Base-by-base conservation (phyloP, 2,329 filamentous ascomycete genomes). In the Nemania bipapillata region DNA sequence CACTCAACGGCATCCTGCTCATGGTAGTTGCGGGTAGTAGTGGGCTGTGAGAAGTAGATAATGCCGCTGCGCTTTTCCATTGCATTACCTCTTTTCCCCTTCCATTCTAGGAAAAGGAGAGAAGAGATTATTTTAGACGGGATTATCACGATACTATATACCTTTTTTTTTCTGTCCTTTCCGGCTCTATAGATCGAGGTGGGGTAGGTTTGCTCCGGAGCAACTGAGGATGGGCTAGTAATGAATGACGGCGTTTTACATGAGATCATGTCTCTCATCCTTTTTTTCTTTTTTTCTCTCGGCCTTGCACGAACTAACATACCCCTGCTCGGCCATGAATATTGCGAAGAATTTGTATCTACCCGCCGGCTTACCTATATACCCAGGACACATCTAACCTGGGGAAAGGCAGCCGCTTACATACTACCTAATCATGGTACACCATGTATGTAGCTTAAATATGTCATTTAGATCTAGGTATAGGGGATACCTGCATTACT, bases 1-100 rank as follows among this genome's bases (percentile, higher is more conserved):
- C 85, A 8, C 81, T 84, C 1, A 85, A 86, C 65, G 86, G 84
- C 9, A 81, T 85, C 30, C 72, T 89, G 54, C 78, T 89, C 56
- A 84, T 87, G 5, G 77, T 87, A 65, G 81, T 89, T 9, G 80
- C 81, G 59, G 81, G 81, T 35, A 84, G 81, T 57, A 77, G 69
- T 30, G 76, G 75, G 15, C 61, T 77, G 63, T 78, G 70, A 77
- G n/a, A 54, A 11, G 26, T 15, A 20, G 28, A 17, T 20, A 58
- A n/a, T 15, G 12, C 3, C 11, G 2, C 26, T 26, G n/a, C 28
- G 17, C 45, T 49, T 24, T 52, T 52, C 8, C 32, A 20, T n/a
- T n/a, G 20, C 22, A n/a, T 20, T 26, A 32, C 28, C 12, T 40
- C 22, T 26, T 20, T 37, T 30, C 56, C 24, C 6, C 17, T 37